Base-by-base conservation (phyloP, 805 yeast species). In the Allodekkera sacchari region DNA sequence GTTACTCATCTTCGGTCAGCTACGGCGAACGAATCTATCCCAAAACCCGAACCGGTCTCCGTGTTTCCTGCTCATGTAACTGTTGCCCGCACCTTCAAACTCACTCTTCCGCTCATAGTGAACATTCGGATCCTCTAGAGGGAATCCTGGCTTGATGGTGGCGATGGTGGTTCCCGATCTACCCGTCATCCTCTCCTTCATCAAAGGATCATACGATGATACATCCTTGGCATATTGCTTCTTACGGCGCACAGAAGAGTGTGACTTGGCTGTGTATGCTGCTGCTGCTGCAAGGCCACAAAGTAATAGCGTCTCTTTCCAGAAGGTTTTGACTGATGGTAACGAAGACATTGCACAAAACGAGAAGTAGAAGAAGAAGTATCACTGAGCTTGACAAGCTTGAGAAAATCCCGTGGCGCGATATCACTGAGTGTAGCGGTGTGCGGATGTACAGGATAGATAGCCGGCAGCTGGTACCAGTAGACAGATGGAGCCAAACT, bases 51-150 rank as follows among this genome's bases (percentile, higher is more conserved):
- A 53, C 32, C 56, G 57, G 40, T 59, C 63, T 22, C 64, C 64
- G 26, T 48, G 48, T 36, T 54, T 53, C 23, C 62, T 42, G 28
- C 61, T 53, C 87, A 38, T 52, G 34, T 76, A 77, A 29, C 83
- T 69, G 33, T 60, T 59, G 1, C 84, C 83, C 1, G 79, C 64
- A 5, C 87, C 89, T 43, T 77, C 83, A 47, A 67, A 82, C 44
- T 69, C 74, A 32, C 79, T 71, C 39, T 74, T 74, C 38, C 87
- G 58, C 27, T 55, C 45, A 15, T 55, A 58, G 16, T 79, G 55
- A 28, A 59, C 58, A 22, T 48, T 54, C 8, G 43, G 50, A n/a
- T 46, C 47, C 14, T 49, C 45, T 6, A 44, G 41, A 6, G 61
- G 60, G 32, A 57, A 56, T 8, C 61, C 63, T 5, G 61, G 59